These are phyloP conservation scores for Lepidopterella palustris DNA, from an alignment of 495 filamentous ascomycete species.

Conservation along the genomic window DNA sequence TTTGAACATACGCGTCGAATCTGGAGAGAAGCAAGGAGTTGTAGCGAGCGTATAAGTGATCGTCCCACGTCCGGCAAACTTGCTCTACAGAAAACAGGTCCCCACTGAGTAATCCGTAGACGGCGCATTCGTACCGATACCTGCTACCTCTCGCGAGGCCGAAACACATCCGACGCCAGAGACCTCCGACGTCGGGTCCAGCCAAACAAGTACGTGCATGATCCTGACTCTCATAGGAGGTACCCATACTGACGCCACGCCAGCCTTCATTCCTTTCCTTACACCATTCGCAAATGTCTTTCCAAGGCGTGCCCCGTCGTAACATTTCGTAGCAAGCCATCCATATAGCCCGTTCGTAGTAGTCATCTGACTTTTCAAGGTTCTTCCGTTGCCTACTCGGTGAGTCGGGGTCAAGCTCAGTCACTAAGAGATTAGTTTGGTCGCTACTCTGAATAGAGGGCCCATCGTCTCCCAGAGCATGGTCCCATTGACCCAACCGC, in stretches of 20 bases:
- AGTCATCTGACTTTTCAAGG: conserved; percentile 72
- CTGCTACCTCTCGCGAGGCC: conserved; percentile 62
- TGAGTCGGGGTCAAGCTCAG: conserved; percentile 93
- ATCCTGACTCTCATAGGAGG: conserved; percentile 25
- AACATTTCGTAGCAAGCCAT: conserved; percentile 83
- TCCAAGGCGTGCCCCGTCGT: conserved; percentile 64
- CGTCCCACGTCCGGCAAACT: conserved; percentile 77
- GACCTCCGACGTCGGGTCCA: conserved; percentile 42
- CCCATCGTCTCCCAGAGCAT: conserved; percentile 40
- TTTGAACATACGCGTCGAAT: conserved; percentile 56
- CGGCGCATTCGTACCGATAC: conserved; percentile 70
- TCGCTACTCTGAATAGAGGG: conserved; percentile 51
- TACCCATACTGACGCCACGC: conserved; percentile 67
- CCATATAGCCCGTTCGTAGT: conserved; percentile 82
- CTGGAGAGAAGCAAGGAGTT: conserved; percentile 68
- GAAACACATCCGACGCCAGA: conserved; percentile 81
- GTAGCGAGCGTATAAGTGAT: conserved; percentile 84
- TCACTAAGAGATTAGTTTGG: conserved; percentile 60
- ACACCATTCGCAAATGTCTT: conserved; percentile 74
- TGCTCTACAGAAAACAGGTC: conserved; percentile 68
- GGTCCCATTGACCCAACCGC: conserved; percentile 57
- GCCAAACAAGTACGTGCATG: conserved; percentile 20
- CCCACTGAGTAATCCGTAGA: conserved; percentile 82
- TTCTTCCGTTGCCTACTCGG: conserved; percentile 64
- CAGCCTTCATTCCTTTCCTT: conserved; percentile 71